Conservation (phyloP, 371 early-diverging fungal genomes). For the Saksenaea oblongispora region DNA sequence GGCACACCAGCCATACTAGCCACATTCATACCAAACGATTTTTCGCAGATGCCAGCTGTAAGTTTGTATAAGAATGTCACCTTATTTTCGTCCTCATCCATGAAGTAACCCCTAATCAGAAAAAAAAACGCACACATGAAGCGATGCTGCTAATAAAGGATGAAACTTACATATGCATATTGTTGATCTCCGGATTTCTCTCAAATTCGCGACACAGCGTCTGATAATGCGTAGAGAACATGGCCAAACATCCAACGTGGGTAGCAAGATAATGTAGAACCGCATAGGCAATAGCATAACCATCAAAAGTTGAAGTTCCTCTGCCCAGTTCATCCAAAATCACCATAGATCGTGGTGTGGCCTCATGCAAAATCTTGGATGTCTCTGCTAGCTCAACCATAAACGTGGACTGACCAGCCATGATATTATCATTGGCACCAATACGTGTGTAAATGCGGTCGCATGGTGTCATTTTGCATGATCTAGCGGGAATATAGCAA, state of each 20-base stretch:
- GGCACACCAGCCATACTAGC: conserved; percentile 98
- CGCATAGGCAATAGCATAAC: conserved; percentile 96
- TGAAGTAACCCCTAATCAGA: conserved; percentile 71
- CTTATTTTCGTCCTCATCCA: conserved; percentile 79
- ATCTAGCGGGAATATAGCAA: conserved; percentile 91
- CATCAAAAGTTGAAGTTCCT: conserved; percentile 99
- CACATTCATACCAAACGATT: conserved; percentile 89
- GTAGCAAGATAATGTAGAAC: conserved; percentile 89
- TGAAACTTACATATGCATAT: conserved; percentile 67
- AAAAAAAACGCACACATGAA: conserved; percentile 38
- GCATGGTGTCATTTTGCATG: conserved; percentile 83
- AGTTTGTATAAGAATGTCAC: conserved; percentile 98
- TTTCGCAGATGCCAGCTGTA: conserved; percentile 77
- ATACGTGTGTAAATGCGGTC: conserved; percentile 98
- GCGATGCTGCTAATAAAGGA: conserved; percentile 20
- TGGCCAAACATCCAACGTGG: conserved; percentile 84
- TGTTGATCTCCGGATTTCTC: conserved; percentile 57
- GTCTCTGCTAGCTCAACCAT: conserved; percentile 99
- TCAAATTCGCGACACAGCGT: conserved; percentile 86
- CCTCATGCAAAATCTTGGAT: conserved; percentile 89
- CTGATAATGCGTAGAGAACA: conserved; percentile 99
- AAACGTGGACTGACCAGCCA: conserved; percentile 99
- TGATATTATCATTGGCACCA: conserved; percentile 97
- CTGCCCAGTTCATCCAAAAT: conserved; percentile 99
- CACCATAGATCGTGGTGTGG: conserved; percentile 93